Evolutionary conservation across 73 alveolate genomes (phyloP), one percentile per base, ranked within the genome.

Genomic region (Paramecium pentaurelia): DNA sequence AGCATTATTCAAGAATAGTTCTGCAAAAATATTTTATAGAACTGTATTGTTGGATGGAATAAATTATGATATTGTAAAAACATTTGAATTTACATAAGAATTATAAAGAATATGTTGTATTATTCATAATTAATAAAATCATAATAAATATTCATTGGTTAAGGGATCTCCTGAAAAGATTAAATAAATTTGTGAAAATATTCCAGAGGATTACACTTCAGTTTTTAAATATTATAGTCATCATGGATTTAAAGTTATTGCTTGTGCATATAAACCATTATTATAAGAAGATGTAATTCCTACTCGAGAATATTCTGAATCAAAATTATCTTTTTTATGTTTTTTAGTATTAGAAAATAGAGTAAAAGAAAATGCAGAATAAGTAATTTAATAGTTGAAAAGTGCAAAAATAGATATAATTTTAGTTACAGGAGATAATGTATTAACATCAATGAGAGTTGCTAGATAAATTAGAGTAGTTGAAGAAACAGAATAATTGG

Each of bases 261-360:
- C 77, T 47, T 80, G 91, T 80, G 91, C 77, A 80, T 80, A 80
- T 80, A 80, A 80, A 80, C 27, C 3, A 80, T 25, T 45, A 22
- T 40, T 40, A 11, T 4, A 80, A 49, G 60, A 37, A 30, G 54
- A 34, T 20, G 87, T 37, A 30, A 64, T 64, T 12, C 84, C 84
- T 32, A 32, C 84, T 2, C 37, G 87, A 73, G 60, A 37, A 10
- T 27, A 42, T 44, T 44, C 42, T 5, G 71, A 80, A 80, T 80
- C 30, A 27, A 47, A 80, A 27, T 10, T 80, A 25, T 20, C 8
- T 27, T 80, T 45, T 28, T 20, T 80, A 11, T 60, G 91, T 27
- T 80, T 80, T 22, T 20, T 80, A 8, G 27, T 47, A 32, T 18
- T 45, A 22, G 71, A 42, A 42, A 80, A 80, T 80, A 80, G 58